Conservation (phyloP, 768 basidiomycete genomes). For the Termitomyces sp. region DNA sequence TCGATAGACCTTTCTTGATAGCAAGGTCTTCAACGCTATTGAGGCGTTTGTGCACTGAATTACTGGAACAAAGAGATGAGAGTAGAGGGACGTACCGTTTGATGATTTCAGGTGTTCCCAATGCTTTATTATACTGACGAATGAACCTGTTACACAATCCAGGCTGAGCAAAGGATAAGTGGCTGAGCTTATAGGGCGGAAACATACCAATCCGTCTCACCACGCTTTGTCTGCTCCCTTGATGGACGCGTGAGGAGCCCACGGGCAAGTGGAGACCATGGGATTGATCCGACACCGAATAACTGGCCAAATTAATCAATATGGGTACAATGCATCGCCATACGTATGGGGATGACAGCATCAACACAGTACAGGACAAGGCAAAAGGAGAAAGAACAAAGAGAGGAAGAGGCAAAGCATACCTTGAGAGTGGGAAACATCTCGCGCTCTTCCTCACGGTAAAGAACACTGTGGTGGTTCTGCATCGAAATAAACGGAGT, state of each 20-base stretch:
- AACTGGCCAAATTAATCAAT: conserved; percentile 23
- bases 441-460: conserved; percentile 62
- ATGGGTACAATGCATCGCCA: background rate
- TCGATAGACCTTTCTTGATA: conserved; percentile 42
- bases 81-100: conserved; percentile 23
- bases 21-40: conserved; percentile 52
- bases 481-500: conserved; percentile 69
- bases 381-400: background rate
- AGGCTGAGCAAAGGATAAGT: background rate
- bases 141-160: conserved; percentile 14
- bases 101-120: conserved; percentile 29
- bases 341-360: background rate
- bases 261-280: conserved; percentile 57
- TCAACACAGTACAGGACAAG: background rate
- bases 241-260: conserved; percentile 42
- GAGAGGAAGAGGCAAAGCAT: too few species aligned
- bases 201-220: conserved; percentile 30
- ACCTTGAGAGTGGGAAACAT: conserved; percentile 60
- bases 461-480: conserved; percentile 57
- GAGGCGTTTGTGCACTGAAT: background rate
- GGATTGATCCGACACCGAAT: conserved; percentile 51
- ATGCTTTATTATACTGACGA: conserved; percentile 18
- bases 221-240: conserved; percentile 32
- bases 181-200: background rate
- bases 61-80: background rate